Base-by-base conservation (phyloP, 1,139 yeast species). In the Zygosaccharomyces sapae region DNA sequence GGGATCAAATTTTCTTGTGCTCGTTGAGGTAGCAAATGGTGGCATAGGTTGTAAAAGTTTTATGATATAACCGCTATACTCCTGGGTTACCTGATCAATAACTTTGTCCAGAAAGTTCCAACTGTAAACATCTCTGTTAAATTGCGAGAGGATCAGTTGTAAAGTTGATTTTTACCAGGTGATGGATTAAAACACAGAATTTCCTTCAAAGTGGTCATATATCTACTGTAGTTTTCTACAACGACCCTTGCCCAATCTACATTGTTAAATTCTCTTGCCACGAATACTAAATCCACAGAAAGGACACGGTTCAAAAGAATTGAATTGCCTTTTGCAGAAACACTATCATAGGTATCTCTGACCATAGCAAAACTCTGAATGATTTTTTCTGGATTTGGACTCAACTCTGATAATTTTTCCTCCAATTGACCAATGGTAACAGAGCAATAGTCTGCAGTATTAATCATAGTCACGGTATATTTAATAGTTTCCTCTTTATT, bases 401-500 rank as follows among this genome's bases (percentile, higher is more conserved):
- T 72, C 33, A 81, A 68, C 19, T 75, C 76, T 8, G 69, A 62
- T 44, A 92, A 68, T 55, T 78, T 80, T 37, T 83, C 86, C 57
- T 81, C 88, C 45, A 92, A 70, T 62, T 92, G 97, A 16, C 75
- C 76, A 2, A 84, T 79, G 5, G 96, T 92, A 13, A 80, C 74
- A 24, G 86, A 77, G 51, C 95, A 83, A 66, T 90, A 92, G 61
- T 92, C 96, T 1, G 96, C 89, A 0, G 98, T 92, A 57, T 89
- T 87, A 29, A 92, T 68, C 8, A 89, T 76, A 65, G 87, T 70
- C 24, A 94, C 83, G 1, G 86, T 74, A 48, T 85, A 79, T 45
- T 76, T 76, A 22, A 86, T 70, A 1, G 86, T 82, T 54, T 86
- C 94, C 8, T 65, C 66, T 33, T 70, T 72, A 5, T 71, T 73